Base-by-base conservation (phyloP, 176 grass and related monocot species). In the Musa acuminata region DNA sequence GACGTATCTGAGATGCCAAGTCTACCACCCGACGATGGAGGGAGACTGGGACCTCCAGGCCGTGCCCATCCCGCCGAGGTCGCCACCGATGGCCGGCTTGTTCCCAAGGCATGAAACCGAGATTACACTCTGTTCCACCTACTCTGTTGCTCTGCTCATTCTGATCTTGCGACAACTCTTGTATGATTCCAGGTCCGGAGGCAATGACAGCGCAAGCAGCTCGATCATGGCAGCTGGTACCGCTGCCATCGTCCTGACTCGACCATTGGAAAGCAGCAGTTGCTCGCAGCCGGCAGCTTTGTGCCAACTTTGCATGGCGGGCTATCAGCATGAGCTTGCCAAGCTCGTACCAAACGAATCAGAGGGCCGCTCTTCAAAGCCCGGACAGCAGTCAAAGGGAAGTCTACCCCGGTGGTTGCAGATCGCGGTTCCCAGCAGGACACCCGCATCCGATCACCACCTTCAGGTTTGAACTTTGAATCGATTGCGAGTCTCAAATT, bases 21-120 rank as follows among this genome's bases (percentile, higher is more conserved):
- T 99, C 73, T 87, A 95, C 79, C 58, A 99, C 77, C 70, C 86
- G 1, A 26, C 72, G 29, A 89, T 99, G 83, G 96, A 99, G 55
- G 72, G 73, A 22, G 88, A 99, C 4, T 95, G 91, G 91, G 88
- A 99, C 69, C 83, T 99, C 75, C 91, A 95, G 17, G 88, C 77
- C 0, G 78, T 99, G 81, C 62, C 88, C 12, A 83, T 95, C 49
- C 76, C 91, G 21, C 78, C 75, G 0, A 52, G 72, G 60, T 35
- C 52, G 54, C 79, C 64, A 21, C 67, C 67, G 48, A 74, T 82
- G n/a, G 14, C 72, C 51, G 62, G 74, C 51, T 51, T 77, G 48
- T 67, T 74, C 52, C 76, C 84, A n/a, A 94, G 96, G 96, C 91
- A 29, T 5, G n/a, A 52, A 72, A 1, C 51, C 12, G 35, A 43